Base-by-base conservation (phyloP, 2,329 filamentous ascomycete species). In the Ceratocystis variospora region DNA sequence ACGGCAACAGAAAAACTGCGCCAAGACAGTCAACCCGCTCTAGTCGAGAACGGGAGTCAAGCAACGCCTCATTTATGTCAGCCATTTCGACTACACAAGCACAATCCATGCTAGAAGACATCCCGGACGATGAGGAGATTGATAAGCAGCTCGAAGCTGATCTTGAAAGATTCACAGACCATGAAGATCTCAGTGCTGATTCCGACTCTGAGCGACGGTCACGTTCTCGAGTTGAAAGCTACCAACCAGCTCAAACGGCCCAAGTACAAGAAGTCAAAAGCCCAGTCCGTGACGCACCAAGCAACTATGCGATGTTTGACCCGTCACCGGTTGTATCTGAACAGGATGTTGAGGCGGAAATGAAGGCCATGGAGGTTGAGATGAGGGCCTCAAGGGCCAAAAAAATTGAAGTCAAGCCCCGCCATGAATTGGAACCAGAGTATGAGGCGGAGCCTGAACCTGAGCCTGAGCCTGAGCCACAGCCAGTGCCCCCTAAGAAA, bases 81-180 rank as follows among this genome's bases (percentile, higher is more conserved):
- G 80, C 81, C 17, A 75, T 78, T 25, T 81, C 82, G 1, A 79
- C 79, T 44, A 75, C 77, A 3, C 76, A 76, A 1, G 67, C 77
- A 3, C 72, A 73, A 45, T 72, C 71, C 2, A 73, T 76, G 4
- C 71, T 77, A n/a, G 75, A 75, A 17, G 74, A 74, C 3, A 74
- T 82, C 10, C 80, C 81, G 0, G 79, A 83, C 65, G 85, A 89
- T 68, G 82, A 84, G 1, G 86, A 88, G 69, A 80, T 89, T 46
- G 84, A 89, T 63, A 81, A 81, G 25, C 83, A 83, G 62, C 76
- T 89, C 0, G 81, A 87, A 71, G 84, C 82, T 1, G 87, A 87
- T 67, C 78, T 89, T 8, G 82, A 86, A 55, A 77, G 79, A 37
- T 71, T 81, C 31, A 80, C 78, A 1, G 81, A 85, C 37, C 79